phyloP scores from a whole-genome alignment of 2,329 filamentous ascomycete species.

The Claviceps fusiformis region DNA sequence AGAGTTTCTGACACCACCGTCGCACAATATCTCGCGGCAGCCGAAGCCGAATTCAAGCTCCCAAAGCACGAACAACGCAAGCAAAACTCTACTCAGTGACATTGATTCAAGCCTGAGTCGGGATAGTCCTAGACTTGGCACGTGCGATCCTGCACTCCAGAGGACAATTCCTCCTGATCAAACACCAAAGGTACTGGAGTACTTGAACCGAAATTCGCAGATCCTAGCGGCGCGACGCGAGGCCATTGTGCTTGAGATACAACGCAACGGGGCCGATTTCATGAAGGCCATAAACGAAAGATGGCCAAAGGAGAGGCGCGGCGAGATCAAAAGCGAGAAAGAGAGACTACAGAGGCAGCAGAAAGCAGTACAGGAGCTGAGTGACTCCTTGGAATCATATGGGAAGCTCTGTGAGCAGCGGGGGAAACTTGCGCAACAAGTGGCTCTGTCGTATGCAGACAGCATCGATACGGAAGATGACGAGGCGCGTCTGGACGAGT shows the following conservation, averaged over 20 bases:
- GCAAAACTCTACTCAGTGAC: background rate
- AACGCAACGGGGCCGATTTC: slow-evolving; percentile 35
- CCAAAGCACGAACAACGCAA: background rate
- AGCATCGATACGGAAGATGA: slow-evolving; percentile 38
- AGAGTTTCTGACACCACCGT: slow-evolving; percentile 29
- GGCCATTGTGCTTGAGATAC: slow-evolving; percentile 27
- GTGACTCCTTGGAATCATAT: slow-evolving; percentile 28
- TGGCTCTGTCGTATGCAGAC: slow-evolving; percentile 36
- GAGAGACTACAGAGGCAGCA: slow-evolving; percentile 32
- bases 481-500: slow-evolving; percentile 33
- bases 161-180: slow-evolving; percentile 10
- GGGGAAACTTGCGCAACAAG: slow-evolving; percentile 31
- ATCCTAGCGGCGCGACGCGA: slow-evolving; percentile 23
- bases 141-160: background rate
- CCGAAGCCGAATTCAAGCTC: background rate
- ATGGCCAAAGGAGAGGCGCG: slow-evolving; percentile 30
- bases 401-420: slow-evolving; percentile 27
- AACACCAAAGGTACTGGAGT: slow-evolving; percentile 15
- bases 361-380: slow-evolving; percentile 27
- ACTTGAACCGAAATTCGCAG: slow-evolving; percentile 17
- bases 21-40: slow-evolving; percentile 8
- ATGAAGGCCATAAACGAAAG: slow-evolving; percentile 32
- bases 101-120: slow-evolving; percentile 1
- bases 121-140: background rate
- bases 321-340: slow-evolving; percentile 35